These are phyloP conservation scores for Lactarius akahatsu DNA, from an alignment of 768 basidiomycete species.

Conservation along the genomic window DNA sequence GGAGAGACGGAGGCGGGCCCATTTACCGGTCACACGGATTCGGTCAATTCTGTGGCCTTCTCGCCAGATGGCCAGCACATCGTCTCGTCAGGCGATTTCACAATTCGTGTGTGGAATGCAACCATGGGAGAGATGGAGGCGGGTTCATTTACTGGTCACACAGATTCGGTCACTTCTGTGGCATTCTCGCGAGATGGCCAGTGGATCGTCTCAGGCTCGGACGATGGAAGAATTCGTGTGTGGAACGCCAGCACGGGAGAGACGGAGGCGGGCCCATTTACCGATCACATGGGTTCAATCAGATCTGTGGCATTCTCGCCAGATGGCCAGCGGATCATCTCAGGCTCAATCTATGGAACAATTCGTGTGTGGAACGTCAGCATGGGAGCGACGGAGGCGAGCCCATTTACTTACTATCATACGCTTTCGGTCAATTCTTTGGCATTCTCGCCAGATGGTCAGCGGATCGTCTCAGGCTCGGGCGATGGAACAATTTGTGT, in stretches of 20 bases:
- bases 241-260: too few relatives aligned
- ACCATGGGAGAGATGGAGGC: neutral
- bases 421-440: neutral
- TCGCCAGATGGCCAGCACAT: too few relatives aligned
- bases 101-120: neutral
- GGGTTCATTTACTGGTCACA: neutral
- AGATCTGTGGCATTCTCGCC: neutral
- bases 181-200: neutral
- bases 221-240: neutral
- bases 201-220: neutral
- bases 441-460: neutral
- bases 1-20: too few relatives aligned
- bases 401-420: too few relatives aligned
- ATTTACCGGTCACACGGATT: too few relatives aligned
- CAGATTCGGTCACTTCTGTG: neutral
- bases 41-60: too few relatives aligned
- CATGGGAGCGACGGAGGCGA: too few relatives aligned
- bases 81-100: neutral
- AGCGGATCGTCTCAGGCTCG: constrained; percentile 13
- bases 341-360: neutral
- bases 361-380: neutral
- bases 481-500: too few relatives aligned
- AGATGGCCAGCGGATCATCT: neutral
- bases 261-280: neutral
- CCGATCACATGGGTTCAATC: neutral